Evolutionary conservation across 179 eudicot genomes (phyloP), one percentile per base, ranked within the genome.

Genomic region (Amaranthus tricolor): DNA sequence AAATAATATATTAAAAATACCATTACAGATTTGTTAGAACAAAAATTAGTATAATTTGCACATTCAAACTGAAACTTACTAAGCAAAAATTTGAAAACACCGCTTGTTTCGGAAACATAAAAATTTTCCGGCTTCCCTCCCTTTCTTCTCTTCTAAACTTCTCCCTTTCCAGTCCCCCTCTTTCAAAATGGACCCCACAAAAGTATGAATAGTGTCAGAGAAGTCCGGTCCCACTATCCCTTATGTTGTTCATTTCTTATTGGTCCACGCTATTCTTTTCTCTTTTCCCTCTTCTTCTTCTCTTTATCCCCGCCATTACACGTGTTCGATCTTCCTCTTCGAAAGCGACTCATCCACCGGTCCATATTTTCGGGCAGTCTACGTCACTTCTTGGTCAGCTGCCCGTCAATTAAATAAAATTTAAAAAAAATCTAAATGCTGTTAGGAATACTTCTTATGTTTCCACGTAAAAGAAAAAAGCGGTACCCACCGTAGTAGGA

Each of bases 181-280:
- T 12, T 9, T 8, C 61, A 49, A 63, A 56, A 17, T 64, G 84
- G 76, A 70, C 79, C 40, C 40, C 81, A 71, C 74, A 58, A 51
- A 19, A 50, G 9, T 40, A 73, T 68, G 71, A 67, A 69, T 75
- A 74, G 81, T 78, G 79, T 75, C 79, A 78, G 60, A 43, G 6
- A 82, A 74, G 79, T 45, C 70, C 40, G 84, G 81, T 57, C 79
- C 78, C 21, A 67, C 55, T 4, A 5, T 17, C 21, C 5, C 19
- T 47, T 40, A 5, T 6, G 77, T 17, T 79, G 85, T 79, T 68
- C 7, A 0, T 2, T 7, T 19, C 20, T 73, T 0, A 82, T 76
- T 82, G 79, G 84, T 78, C 76, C 84, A 82, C 84, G 84, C 45
- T 40, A 15, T 43, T 14, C 7, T 12, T 45, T 66, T 57, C 51